Evolutionary conservation across 2,329 filamentous ascomycete species (phyloP).

Genomic region (Raffaelea ambrosiae): DNA sequence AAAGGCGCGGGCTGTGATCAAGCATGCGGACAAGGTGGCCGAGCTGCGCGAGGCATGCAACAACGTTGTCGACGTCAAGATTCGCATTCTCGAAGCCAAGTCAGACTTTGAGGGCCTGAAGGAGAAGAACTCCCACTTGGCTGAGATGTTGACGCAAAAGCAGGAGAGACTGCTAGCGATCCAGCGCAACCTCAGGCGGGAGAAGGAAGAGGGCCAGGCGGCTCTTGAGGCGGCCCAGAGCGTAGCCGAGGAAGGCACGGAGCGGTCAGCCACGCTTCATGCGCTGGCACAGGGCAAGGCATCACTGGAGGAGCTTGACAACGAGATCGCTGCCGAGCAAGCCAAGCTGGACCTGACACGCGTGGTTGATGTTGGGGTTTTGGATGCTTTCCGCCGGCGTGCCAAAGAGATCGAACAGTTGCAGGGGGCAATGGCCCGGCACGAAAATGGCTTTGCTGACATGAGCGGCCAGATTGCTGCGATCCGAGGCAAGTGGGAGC

Average conservation of each 20-base stretch:
- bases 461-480: conserved; percentile 52
- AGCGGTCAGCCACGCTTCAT: conserved; percentile 30
- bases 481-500: conserved; percentile 72
- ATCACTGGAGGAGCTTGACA: conserved; percentile 55
- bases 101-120: conserved; percentile 70
- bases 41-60: conserved; percentile 53
- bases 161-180: conserved; percentile 29
- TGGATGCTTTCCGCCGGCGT: conserved; percentile 70
- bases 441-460: conserved; percentile 45
- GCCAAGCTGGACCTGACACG: conserved; percentile 74
- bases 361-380: conserved; percentile 63
- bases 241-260: conserved; percentile 29
- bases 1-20: conserved; percentile 45
- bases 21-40: conserved; percentile 51
- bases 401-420: conserved; percentile 60
- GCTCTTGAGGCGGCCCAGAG: conserved; percentile 26
- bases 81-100: conserved; percentile 68
- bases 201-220: conserved; percentile 20
- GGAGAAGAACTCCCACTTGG: conserved; percentile 53
- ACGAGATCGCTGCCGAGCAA: conserved; percentile 65
- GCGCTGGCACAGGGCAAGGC: conserved; percentile 40
- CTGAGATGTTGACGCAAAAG: conserved; percentile 39
- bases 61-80: conserved; percentile 57
- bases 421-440: conserved; percentile 45
- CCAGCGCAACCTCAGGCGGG: conserved; percentile 28